These are phyloP conservation scores for Mucor circinelloides DNA, from an alignment of 371 early-diverging fungal genomes.

Conservation along the genomic window DNA sequence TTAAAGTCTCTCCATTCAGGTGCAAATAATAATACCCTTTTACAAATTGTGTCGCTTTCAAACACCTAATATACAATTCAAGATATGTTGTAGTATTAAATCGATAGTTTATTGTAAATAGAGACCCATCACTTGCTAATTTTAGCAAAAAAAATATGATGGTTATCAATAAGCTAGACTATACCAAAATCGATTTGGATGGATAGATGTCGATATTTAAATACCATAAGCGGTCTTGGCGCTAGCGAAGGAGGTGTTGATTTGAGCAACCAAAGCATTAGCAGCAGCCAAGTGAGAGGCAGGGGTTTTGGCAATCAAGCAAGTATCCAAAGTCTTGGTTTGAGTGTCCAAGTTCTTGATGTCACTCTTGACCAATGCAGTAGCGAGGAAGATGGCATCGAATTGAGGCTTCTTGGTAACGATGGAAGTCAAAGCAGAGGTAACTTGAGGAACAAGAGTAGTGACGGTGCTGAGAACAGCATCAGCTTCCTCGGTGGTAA, in stretches of 20 bases:
- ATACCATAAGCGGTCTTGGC: conserved; percentile 24
- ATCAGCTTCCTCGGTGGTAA: conserved; percentile 19
- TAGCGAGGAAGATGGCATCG: conserved; percentile 11
- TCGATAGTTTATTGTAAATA: too few species aligned
- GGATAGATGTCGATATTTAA: conserved; percentile 3
- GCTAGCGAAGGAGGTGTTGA: conserved; percentile 18
- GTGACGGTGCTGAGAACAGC: conserved; percentile 15
- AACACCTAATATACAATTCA: too few species aligned
- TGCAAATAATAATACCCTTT: too few species aligned
- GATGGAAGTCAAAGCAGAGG: conserved; percentile 10
- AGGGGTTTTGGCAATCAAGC: conserved; percentile 21
- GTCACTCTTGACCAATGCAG: conserved; percentile 17
- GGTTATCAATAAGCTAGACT: background rate
- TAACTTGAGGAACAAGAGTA: conserved; percentile 12
- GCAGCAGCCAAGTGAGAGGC: conserved; percentile 10
- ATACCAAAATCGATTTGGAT: background rate
- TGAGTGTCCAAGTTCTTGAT: conserved; percentile 13
- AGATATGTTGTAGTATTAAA: too few species aligned
- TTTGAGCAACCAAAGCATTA: conserved; percentile 7
- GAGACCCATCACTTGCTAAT: background rate
- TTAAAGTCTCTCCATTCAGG: too few species aligned
- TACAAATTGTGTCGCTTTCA: too few species aligned
- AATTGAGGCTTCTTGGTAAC: conserved; percentile 22
- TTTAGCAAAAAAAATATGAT: background rate
- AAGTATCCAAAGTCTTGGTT: conserved; percentile 17